phyloP scores from a whole-genome alignment of 768 basidiomycete genomes.

The Calocybe gangraenosa region DNA sequence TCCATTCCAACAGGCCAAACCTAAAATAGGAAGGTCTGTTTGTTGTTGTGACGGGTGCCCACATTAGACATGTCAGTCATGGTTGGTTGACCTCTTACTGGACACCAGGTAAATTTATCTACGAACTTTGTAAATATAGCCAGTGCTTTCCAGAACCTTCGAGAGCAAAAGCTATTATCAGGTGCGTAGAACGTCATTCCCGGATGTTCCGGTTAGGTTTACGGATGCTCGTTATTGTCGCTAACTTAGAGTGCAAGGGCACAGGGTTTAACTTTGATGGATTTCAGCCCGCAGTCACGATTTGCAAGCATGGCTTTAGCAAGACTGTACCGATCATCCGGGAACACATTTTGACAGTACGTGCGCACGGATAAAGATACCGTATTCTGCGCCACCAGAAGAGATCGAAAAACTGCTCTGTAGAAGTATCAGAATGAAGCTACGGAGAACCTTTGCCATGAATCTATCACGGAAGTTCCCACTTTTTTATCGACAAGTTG shows the following conservation, averaged over 20 bases:
- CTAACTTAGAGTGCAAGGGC: background rate
- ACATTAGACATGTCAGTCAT: no score
- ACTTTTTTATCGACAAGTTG: background rate
- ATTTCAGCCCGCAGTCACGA: conserved; percentile 2
- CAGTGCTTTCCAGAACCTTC: no score
- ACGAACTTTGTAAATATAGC: no score
- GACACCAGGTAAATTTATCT: no score
- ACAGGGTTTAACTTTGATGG: background rate
- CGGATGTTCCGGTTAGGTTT: no score
- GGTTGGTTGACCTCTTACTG: no score
- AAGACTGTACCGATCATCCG: conserved; percentile 4
- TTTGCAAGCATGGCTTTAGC: background rate
- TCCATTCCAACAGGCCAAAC: no score
- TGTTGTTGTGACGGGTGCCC: no score
- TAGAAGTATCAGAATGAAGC: background rate
- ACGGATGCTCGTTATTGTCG: no score
- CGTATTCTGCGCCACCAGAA: conserved; percentile 11
- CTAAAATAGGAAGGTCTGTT: no score
- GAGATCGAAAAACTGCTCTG: background rate
- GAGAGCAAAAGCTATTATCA: no score
- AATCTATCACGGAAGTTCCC: background rate
- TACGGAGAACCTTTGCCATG: background rate
- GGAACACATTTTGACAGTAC: background rate
- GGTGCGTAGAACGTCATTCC: no score
- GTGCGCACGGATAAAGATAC: background rate